Evolutionary conservation across 2,329 filamentous ascomycete genomes (phyloP), one percentile per base, ranked within the genome.

Genomic region (Gnomoniopsis smithogilvyi): DNA sequence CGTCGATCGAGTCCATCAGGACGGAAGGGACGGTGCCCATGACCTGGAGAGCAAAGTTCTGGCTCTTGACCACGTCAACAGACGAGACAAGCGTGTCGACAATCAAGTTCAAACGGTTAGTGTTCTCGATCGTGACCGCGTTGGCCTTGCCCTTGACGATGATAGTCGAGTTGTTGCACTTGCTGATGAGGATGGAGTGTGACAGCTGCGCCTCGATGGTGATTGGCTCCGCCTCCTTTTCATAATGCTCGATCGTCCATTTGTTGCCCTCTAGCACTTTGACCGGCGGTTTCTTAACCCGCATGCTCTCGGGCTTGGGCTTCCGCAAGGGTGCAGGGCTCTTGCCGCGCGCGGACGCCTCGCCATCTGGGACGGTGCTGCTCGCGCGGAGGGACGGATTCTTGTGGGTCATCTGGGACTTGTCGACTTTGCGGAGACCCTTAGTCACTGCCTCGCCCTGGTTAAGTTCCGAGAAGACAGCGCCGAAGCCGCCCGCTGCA

Each of bases 321-420:
- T 92, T 93, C 76, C 92, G 94, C 65, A 87, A 90, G 1, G 95
- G 95, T 19, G 91, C 90, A 2, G 92, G 93, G 64, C 91, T 96
- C 81, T 95, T 96, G 58, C 84, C 86, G 51, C 91, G 83, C 24
- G 77, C 70, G 7, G 81, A 80, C 21, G 19, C 73, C 45, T 79
- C 78, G 61, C 80, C 81, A 22, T 81, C 83, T 30, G 90, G 81
- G 3, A 94, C 91, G 2, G 85, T 82, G 14, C 90, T 89, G 62
- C 80, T 80, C 24, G 90, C 84, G 63, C 95, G 88, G 59, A 99
- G 80, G 11, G 87, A 85, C 15, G 95, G 95, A 75, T 99, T 99
- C 80, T 98, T 98, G 77, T 99, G 95, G 61, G 95, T 99, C 94
- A 97, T 97, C 74, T 98, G 83, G 56, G 90, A 95, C 70, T 88